Conservation (phyloP, 2,329 filamentous ascomycete species). For the Diaporthe australafricana region DNA sequence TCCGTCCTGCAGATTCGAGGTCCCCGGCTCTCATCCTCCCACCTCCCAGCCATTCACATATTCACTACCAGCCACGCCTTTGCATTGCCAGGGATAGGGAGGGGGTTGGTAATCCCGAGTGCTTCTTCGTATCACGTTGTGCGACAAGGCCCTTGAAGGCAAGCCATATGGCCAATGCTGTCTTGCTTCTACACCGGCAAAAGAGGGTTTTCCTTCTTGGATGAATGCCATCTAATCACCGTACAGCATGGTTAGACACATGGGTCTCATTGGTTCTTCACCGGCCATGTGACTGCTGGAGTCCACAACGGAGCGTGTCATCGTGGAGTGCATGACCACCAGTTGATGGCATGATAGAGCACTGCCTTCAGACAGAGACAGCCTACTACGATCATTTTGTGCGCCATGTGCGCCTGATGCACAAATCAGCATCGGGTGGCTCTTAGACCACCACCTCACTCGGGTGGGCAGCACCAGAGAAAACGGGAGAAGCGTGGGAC, state of each 20-base stretch:
- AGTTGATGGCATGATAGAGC: constrained; percentile 19
- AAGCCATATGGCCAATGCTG: neutral
- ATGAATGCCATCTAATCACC: constrained; percentile 22
- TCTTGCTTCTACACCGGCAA: neutral
- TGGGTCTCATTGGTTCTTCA: neutral
- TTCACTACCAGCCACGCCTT: constrained; percentile 18
- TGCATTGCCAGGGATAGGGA: neutral
- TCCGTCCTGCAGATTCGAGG: neutral
- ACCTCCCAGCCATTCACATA: constrained; percentile 19
- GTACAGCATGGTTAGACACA: constrained; percentile 12
- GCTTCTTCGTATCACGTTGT: neutral
- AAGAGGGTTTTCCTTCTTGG: neutral
- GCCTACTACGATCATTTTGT: constrained; percentile 5
- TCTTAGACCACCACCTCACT: constrained; percentile 8
- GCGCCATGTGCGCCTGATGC: constrained; percentile 23
- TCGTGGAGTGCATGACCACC: constrained; percentile 30
- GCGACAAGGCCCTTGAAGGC: neutral
- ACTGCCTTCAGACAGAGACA: constrained; percentile 29
- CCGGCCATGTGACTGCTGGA: constrained; percentile 12
- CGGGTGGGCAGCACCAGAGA: constrained; percentile 20
- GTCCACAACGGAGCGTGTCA: constrained; percentile 19
- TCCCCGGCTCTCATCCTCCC: constrained; percentile 1
- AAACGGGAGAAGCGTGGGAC: constrained; percentile 26
- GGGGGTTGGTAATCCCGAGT: neutral
- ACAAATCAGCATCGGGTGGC: constrained; percentile 23